phyloP scores from a whole-genome alignment of 2,329 filamentous ascomycete species.

The Botryotinia globosa region DNA sequence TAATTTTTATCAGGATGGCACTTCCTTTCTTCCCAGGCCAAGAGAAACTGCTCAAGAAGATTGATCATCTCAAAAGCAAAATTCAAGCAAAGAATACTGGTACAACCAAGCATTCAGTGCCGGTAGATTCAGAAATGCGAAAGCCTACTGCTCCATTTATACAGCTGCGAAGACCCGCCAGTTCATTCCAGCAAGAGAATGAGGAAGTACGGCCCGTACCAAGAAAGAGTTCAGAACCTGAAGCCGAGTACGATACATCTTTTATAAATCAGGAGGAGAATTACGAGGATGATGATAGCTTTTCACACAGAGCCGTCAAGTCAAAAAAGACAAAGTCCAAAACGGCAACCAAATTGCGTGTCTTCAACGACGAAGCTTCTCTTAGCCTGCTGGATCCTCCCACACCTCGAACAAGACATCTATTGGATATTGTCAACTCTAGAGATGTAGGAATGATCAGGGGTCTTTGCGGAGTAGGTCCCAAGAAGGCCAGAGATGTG shows the following conservation, averaged over 20 bases:
- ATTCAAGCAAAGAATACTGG: constrained; percentile 44
- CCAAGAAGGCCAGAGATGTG: constrained; percentile 65
- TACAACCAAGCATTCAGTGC: constrained; percentile 9
- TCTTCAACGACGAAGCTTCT: constrained; percentile 42
- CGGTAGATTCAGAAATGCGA: constrained; percentile 23
- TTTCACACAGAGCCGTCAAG: constrained; percentile 35
- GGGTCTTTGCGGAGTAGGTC: constrained; percentile 65
- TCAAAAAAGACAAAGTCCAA: constrained; percentile 38
- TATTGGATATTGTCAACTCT: constrained; percentile 72
- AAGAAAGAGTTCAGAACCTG: constrained; percentile 29
- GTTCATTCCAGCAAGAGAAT: constrained; percentile 30
- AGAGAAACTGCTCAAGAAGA: constrained; percentile 70
- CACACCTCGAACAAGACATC: constrained; percentile 51
- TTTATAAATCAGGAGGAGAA: constrained; percentile 41
- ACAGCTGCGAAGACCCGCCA: constrained; percentile 28
- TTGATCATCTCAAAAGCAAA: constrained; percentile 57
- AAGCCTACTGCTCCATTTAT: constrained; percentile 29
- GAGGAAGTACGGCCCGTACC: constrained; percentile 30
- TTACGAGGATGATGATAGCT: constrained; percentile 40
- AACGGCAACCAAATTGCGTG: constrained; percentile 33
- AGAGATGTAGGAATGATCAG: constrained; percentile 64
- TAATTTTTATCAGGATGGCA: constrained; percentile 56
- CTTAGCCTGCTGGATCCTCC: constrained; percentile 42
- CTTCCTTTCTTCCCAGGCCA: constrained; percentile 84
- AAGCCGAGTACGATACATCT: constrained; percentile 39